Evolutionary conservation across 2,329 filamentous ascomycete genomes (phyloP).

Genomic region (Stachybotrys chlorohalonatus): DNA sequence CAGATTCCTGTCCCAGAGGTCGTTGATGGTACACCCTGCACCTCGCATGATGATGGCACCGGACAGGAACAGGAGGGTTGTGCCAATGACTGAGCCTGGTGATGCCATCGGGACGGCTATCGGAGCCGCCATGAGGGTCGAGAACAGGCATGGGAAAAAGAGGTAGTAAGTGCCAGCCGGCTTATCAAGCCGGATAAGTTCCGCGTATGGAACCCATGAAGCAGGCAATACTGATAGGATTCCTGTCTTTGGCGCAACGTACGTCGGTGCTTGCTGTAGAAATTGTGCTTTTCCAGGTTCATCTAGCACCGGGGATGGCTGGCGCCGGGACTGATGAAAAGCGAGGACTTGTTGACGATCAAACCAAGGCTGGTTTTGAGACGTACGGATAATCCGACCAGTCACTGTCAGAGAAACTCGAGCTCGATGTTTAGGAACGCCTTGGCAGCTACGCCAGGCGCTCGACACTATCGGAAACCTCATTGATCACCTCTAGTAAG

Average conservation of each 20-base stretch:
- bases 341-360: conserved; percentile 8
- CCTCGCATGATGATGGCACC: conserved; percentile 81
- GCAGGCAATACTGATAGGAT: conserved; percentile 60
- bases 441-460: neutral
- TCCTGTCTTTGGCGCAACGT: conserved; percentile 62
- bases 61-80: conserved; percentile 60
- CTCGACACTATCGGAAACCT: neutral
- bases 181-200: conserved; percentile 73
- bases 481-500: neutral
- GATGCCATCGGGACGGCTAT: conserved; percentile 52
- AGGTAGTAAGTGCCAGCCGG: conserved; percentile 77
- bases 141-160: conserved; percentile 79
- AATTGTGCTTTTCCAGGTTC: conserved; percentile 3
- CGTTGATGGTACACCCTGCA: conserved; percentile 82
- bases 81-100: conserved; percentile 53
- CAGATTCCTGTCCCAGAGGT: conserved; percentile 82
- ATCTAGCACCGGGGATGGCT: conserved; percentile 6
- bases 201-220: conserved; percentile 70
- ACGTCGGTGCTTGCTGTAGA: conserved; percentile 21
- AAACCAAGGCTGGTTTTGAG: conserved; percentile 4
- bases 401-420: conserved; percentile 4
- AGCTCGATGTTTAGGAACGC: neutral
- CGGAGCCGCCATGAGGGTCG: conserved; percentile 69
- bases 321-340: conserved; percentile 14
- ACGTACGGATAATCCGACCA: conserved; percentile 6